These are phyloP conservation scores for Lophium mytilinum DNA, from an alignment of 495 filamentous ascomycete genomes.

Conservation along the genomic window DNA sequence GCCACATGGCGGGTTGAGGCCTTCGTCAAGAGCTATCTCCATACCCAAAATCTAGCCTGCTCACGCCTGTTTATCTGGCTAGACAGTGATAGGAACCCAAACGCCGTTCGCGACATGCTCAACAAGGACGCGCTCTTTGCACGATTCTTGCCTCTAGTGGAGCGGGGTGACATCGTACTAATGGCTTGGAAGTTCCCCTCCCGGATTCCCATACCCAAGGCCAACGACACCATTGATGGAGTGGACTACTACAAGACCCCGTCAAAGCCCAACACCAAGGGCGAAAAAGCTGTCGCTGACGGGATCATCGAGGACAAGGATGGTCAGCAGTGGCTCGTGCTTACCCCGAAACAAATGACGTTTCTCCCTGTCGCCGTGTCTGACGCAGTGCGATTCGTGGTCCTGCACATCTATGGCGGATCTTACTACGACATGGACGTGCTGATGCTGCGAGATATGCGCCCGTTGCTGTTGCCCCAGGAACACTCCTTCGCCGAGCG, in stretches of 20 bases:
- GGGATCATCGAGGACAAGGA: constrained; percentile 40
- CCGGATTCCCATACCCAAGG: constrained; percentile 43
- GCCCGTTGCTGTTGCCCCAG: constrained; percentile 42
- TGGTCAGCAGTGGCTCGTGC: constrained; percentile 44
- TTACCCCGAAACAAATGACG: constrained; percentile 48
- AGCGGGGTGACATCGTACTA: constrained; percentile 45
- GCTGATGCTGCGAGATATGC: constrained; percentile 48
- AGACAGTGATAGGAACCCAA: constrained; percentile 42
- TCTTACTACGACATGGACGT: constrained; percentile 54
- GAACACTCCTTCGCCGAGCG: constrained; percentile 48
- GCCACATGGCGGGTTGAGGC: constrained; percentile 51
- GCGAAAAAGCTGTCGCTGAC: constrained; percentile 41
- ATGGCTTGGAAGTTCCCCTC: constrained; percentile 48
- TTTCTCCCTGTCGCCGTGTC: constrained; percentile 32
- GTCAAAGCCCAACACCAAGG: constrained; percentile 33
- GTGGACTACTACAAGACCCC: constrained; percentile 38
- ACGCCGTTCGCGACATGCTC: constrained; percentile 43
- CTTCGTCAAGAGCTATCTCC: constrained; percentile 50
- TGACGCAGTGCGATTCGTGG: constrained; percentile 44
- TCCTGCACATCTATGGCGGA: constrained; percentile 48
- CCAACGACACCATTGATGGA: constrained; percentile 34
- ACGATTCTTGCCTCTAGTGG: constrained; percentile 45
- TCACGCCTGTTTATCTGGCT: constrained; percentile 47
- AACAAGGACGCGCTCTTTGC: constrained; percentile 43
- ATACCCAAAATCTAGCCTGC: constrained; percentile 50